Percentiles rank a stretch among this genome's conserved stretches.
Conservation (phyloP, 192 early-diverging fungal genomes). For the Linnemannia hyalina region DNA sequence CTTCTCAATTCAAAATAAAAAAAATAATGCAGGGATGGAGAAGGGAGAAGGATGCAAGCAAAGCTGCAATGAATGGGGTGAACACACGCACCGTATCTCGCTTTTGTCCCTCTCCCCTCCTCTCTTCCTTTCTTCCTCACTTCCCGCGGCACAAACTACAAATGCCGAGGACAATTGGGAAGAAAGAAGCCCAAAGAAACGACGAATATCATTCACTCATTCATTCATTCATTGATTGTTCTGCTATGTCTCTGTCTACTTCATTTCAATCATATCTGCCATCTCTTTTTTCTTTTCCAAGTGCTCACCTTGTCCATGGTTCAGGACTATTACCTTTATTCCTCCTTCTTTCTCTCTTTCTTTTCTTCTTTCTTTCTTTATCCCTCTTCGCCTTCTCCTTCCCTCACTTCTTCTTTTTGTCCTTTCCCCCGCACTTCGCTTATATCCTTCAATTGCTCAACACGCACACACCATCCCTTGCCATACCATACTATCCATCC, state of each 20-base stretch:
- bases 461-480: not conserved
- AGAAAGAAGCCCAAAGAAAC: not conserved
- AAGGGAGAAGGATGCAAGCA: not conserved
- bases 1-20: not conserved
- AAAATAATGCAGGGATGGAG: constrained; percentile 5
- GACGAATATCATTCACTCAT: not conserved
- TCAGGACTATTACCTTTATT: not conserved
- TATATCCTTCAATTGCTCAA: not conserved
- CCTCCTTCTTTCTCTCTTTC: not conserved
- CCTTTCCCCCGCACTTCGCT: not conserved
- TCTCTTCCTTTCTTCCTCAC: not conserved
- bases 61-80: not conserved
- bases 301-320: too few relatives aligned
- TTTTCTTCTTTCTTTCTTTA: not conserved
- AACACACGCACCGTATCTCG: not conserved
- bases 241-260: too few relatives aligned
- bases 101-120: not conserved
- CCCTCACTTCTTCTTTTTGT: not conserved
- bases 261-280: not conserved
- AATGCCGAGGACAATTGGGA: not conserved
- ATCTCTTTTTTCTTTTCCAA: not conserved
- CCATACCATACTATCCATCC: not conserved
- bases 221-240: not conserved
- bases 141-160: constrained; percentile 8
- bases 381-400: not conserved